Evolutionary conservation across 1,139 yeast genomes (phyloP).

Genomic region (Lodderomyces theae): DNA sequence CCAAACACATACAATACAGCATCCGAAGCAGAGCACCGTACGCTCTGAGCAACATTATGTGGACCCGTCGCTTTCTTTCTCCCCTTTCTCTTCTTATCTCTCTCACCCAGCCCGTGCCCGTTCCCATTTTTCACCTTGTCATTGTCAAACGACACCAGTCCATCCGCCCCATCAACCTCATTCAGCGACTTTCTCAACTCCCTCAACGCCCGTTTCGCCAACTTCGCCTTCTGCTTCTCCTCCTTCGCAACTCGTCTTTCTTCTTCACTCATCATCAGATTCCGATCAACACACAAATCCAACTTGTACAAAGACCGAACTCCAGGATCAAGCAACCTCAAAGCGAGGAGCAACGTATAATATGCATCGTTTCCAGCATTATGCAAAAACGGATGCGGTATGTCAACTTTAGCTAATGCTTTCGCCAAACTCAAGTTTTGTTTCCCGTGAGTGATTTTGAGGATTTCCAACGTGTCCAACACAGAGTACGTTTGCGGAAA

Average conservation of each 20-base stretch:
- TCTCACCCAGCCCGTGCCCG: too few relatives aligned
- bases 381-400: slow-evolving; percentile 66
- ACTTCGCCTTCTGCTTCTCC: slow-evolving; percentile 6
- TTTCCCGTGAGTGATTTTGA: slow-evolving; percentile 25
- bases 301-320: slow-evolving; percentile 31
- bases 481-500: slow-evolving; percentile 35
- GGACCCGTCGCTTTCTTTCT: neutral
- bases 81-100: neutral
- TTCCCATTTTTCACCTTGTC: neutral
- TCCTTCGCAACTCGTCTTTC: slow-evolving; percentile 9
- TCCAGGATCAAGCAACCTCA: slow-evolving; percentile 54
- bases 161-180: neutral
- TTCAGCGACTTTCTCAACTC: neutral
- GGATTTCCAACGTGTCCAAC: slow-evolving; percentile 56
- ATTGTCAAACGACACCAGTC: too few relatives aligned
- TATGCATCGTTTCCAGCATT: slow-evolving; percentile 87
- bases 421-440: slow-evolving; percentile 49
- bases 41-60: neutral
- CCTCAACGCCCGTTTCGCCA: neutral
- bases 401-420: slow-evolving; percentile 46
- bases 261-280: slow-evolving; percentile 7
- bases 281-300: slow-evolving; percentile 18
- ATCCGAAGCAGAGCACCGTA: neutral
- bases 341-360: slow-evolving; percentile 55
- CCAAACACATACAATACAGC: slow-evolving; percentile 1